These are phyloP conservation scores for Xylariaceae sp. DNA, from an alignment of 2,329 filamentous ascomycete species.

Conservation along the genomic window DNA sequence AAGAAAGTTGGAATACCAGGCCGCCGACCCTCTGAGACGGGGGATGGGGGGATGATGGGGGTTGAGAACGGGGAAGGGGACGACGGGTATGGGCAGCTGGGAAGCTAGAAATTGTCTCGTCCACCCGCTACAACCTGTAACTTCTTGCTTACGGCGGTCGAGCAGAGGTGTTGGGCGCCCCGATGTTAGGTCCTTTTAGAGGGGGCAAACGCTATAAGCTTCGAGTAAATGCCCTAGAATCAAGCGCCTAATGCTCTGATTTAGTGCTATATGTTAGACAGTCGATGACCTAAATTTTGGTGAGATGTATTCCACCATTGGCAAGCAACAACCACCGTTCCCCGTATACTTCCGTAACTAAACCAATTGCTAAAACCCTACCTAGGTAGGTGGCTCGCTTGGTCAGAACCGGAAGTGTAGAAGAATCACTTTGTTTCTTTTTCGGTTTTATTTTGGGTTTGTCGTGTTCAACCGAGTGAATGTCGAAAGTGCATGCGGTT, in stretches of 20 bases:
- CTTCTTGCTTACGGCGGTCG: too few species aligned
- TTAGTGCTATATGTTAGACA: too few species aligned
- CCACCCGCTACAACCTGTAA: slow-evolving; percentile 16
- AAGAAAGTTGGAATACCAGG: slow-evolving; percentile 1
- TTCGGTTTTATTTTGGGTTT: neutral
- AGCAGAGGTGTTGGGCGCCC: too few species aligned
- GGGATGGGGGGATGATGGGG: slow-evolving; percentile 1
- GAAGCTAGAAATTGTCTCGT: slow-evolving; percentile 23
- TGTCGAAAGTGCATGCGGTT: neutral
- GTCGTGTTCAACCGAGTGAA: neutral
- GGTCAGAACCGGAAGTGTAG: neutral
- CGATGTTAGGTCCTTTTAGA: too few species aligned
- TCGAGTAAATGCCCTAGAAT: too few species aligned
- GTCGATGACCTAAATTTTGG: too few species aligned
- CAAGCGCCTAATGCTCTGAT: too few species aligned
- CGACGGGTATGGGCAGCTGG: neutral
- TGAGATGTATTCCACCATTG: too few species aligned
- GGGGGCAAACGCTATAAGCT: too few species aligned
- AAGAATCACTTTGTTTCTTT: neutral
- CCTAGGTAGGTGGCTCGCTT: neutral
- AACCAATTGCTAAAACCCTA: too few species aligned
- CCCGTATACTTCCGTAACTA: too few species aligned
- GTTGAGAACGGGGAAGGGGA: slow-evolving; percentile 4
- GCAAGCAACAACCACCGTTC: too few species aligned
- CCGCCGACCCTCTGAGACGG: slow-evolving; percentile 10